Percentiles rank a stretch among this genome's conserved stretches.
Evolutionary conservation across 805 yeast genomes (phyloP).

Genomic region (Candida qinlingensis): DNA sequence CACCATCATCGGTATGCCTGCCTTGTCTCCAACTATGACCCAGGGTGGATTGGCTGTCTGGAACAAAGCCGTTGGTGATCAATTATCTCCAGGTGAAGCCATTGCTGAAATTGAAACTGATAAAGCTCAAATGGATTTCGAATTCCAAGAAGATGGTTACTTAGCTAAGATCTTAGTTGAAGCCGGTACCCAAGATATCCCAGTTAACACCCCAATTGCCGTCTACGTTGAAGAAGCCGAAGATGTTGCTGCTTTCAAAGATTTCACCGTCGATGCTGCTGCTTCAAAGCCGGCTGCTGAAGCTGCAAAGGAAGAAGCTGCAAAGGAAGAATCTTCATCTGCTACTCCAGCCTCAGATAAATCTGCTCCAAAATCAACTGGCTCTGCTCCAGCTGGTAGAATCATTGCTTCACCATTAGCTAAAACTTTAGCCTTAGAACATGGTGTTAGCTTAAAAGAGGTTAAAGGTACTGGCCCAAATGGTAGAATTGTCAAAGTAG

Average conservation of each 20-base stretch:
- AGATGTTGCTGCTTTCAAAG: conserved; percentile 84
- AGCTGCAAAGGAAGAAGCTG: conserved; percentile 16
- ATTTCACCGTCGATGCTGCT: conserved; percentile 75
- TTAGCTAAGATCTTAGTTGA: conserved; percentile 81
- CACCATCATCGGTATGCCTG: conserved; percentile 94
- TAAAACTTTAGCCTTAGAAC: conserved; percentile 85
- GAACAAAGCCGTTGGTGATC: conserved; percentile 88
- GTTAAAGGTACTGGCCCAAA: conserved; percentile 91
- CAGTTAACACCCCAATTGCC: conserved; percentile 94
- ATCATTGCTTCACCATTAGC: conserved; percentile 95
- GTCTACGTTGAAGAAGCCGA: conserved; percentile 85
- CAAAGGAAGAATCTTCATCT: conserved; percentile 17
- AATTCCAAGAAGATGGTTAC: conserved; percentile 95
- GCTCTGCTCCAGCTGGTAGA: conserved; percentile 47
- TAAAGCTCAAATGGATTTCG: conserved; percentile 97
- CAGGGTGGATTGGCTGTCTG: conserved; percentile 89
- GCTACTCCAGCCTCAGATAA: conserved; percentile 26
- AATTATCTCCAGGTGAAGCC: conserved; percentile 85
- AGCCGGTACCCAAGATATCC: conserved; percentile 83
- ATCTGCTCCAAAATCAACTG: conserved; percentile 17
- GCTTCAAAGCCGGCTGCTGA: conserved; percentile 24
- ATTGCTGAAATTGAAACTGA: conserved; percentile 97
- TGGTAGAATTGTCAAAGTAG: conserved; percentile 90
- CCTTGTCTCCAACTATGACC: conserved; percentile 99
- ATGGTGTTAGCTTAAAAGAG: conserved; percentile 81